A percentile compares a stretch with the other conserved stretches of the same genome.
These are phyloP conservation scores for Taphrina sp. DNA, from an alignment of 1,139 yeast genomes.

Conservation along the genomic window DNA sequence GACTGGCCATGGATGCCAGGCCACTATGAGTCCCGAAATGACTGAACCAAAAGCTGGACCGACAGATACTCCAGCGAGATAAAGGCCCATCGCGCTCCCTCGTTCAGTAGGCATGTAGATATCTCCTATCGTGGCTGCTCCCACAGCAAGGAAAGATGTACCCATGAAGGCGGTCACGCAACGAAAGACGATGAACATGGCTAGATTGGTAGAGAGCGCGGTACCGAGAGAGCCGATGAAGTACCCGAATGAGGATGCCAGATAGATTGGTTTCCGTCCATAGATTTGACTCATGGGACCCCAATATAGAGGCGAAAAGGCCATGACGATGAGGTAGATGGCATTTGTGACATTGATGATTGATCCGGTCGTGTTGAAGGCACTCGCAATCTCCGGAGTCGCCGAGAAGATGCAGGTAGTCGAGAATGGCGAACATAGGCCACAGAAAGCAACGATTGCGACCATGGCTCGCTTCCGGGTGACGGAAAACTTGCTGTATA, in stretches of 20 bases:
- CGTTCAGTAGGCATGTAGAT: constrained; percentile 50
- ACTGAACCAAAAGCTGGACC: constrained; percentile 55
- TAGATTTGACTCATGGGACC: constrained; percentile 54
- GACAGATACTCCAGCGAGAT: constrained; percentile 44
- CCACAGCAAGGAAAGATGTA: constrained; percentile 82
- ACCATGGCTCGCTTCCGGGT: not conserved
- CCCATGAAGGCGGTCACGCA: constrained; percentile 75
- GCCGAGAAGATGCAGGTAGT: constrained; percentile 49
- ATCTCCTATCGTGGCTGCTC: constrained; percentile 69
- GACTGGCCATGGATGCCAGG: constrained; percentile 55
- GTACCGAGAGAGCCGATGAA: constrained; percentile 52
- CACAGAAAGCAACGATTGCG: constrained; percentile 6
- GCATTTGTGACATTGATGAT: constrained; percentile 54
- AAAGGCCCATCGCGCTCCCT: constrained; percentile 53
- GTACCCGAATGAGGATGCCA: constrained; percentile 46
- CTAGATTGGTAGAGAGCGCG: constrained; percentile 62
- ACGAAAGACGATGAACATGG: constrained; percentile 63
- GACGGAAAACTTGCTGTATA: constrained; percentile 1
- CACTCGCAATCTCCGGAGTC: constrained; percentile 50
- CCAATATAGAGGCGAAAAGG: constrained; percentile 52
- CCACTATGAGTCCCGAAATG: constrained; percentile 50
- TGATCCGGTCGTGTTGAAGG: constrained; percentile 51
- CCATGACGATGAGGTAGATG: constrained; percentile 53
- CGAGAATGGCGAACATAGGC: constrained; percentile 11
- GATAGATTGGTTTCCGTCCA: constrained; percentile 51